These are phyloP conservation scores for Poa pratensis DNA, from an alignment of 176 grass and related monocot species.

Conservation along the genomic window DNA sequence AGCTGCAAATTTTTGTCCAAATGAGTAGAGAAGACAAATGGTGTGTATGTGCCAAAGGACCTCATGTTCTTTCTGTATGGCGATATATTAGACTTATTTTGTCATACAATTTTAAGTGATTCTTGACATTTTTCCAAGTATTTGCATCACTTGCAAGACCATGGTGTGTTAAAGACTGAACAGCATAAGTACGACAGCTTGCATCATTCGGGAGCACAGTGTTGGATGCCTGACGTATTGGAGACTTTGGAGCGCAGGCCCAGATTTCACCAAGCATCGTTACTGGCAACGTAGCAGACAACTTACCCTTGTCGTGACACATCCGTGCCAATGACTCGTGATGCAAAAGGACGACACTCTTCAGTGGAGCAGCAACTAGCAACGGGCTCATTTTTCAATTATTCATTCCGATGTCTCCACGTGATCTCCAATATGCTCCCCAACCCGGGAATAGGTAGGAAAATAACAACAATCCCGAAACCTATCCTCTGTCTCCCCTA, in stretches of 20 bases:
- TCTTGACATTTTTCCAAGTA: background rate
- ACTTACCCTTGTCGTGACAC: constrained; percentile 28
- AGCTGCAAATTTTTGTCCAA: background rate
- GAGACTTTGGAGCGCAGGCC: background rate
- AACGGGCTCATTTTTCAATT: background rate
- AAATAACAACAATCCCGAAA: background rate
- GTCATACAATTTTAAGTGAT: background rate
- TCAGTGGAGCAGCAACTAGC: background rate
- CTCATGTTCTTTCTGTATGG: background rate
- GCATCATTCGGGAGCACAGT: background rate
- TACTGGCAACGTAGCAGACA: background rate
- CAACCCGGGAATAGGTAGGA: background rate
- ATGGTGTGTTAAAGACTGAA: background rate
- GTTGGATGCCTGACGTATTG: background rate
- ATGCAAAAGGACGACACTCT: background rate
- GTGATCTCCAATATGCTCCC: background rate
- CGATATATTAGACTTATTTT: background rate
- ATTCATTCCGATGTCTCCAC: background rate
- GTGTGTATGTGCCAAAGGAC: background rate
- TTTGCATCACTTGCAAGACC: background rate
- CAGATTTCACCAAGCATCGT: constrained; percentile 9
- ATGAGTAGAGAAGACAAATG: background rate
- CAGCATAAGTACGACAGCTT: background rate
- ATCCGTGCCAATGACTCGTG: constrained; percentile 1
- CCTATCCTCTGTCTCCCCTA: background rate